phyloP scores from a whole-genome alignment of 2,329 filamentous ascomycete genomes.

The Fonsecaea erecta region DNA sequence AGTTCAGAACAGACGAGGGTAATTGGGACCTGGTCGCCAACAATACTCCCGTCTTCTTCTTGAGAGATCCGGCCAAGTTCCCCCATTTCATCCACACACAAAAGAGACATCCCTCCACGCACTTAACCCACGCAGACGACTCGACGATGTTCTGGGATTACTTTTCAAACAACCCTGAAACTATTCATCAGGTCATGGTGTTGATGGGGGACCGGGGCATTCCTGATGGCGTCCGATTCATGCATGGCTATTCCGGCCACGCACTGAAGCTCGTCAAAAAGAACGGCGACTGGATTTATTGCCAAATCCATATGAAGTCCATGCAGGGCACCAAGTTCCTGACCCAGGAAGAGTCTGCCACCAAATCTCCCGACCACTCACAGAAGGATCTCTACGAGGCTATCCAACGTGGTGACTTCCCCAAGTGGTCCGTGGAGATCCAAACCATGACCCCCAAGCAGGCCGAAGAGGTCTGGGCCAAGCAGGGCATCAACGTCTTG shows the following conservation, averaged over 20 bases:
- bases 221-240: slow-evolving; percentile 60
- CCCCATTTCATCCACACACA: slow-evolving; percentile 66
- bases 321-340: slow-evolving; percentile 59
- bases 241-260: slow-evolving; percentile 60
- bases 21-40: slow-evolving; percentile 75
- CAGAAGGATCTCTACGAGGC: slow-evolving; percentile 59
- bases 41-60: slow-evolving; percentile 70
- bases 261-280: slow-evolving; percentile 60
- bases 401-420: slow-evolving; percentile 59
- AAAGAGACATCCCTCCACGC: slow-evolving; percentile 62
- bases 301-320: slow-evolving; percentile 59
- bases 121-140: slow-evolving; percentile 51
- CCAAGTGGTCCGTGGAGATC: slow-evolving; percentile 56
- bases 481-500: slow-evolving; percentile 60
- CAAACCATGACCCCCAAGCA: slow-evolving; percentile 60
- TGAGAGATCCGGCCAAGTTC: slow-evolving; percentile 68
- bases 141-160: slow-evolving; percentile 50
- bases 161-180: slow-evolving; percentile 59
- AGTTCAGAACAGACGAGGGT: slow-evolving; percentile 75
- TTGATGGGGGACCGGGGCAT: slow-evolving; percentile 61
- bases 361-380: slow-evolving; percentile 57
- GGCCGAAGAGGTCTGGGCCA: slow-evolving; percentile 72
- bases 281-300: slow-evolving; percentile 59
- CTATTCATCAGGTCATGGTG: slow-evolving; percentile 59
- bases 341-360: slow-evolving; percentile 57